Evolutionary conservation across 2,329 filamentous ascomycete species (phyloP), one percentile per base, ranked within the genome.

Genomic region (Fusarium devonianum): DNA sequence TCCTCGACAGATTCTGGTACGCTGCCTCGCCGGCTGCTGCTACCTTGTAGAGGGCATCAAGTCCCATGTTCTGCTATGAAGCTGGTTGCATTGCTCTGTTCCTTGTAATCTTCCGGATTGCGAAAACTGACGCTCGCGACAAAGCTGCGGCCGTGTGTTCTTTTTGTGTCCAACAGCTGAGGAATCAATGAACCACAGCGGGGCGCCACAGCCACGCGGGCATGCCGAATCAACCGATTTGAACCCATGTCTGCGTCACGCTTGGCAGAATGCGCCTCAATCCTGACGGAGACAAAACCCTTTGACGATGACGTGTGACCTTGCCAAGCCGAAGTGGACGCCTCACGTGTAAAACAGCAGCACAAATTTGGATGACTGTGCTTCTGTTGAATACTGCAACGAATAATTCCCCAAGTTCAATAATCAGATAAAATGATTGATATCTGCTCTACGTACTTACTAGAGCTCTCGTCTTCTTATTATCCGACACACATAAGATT

Each of bases 161-260:
- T 9, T 49, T 40, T 22, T 34, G 30, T 36, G 32, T 13, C 11
- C 39, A 23, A 5, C 26, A 25, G 13, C 30, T 19, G 13, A 34
- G 29, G 7, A 23, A 18, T 12, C 7, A 18, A 22, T n/a, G n/a
- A 35, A 30, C 19, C 18, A 34, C 23, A 33, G 43, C 10, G 52
- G 51, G 51, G 54, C 56, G 45, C 36, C 40, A 59, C 47, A 60
- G 51, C 56, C 56, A 59, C 56, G 39, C 56, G 52, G 56, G 47
- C 40, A 26, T 17, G 29, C 56, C 56, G 56, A 35, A 29, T 9
- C 14, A 21, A 3, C 18, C 37, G 32, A n/a, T n/a, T 38, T 10
- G 16, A 33, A 25, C 22, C 39, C 45, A 44, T 35, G 38, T 22
- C 32, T 11, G 23, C 30, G 40, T 54, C 44, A 50, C 36, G 34